phyloP scores from a whole-genome alignment of 2,329 filamentous ascomycete species.

The Colletotrichum cuscutae region DNA sequence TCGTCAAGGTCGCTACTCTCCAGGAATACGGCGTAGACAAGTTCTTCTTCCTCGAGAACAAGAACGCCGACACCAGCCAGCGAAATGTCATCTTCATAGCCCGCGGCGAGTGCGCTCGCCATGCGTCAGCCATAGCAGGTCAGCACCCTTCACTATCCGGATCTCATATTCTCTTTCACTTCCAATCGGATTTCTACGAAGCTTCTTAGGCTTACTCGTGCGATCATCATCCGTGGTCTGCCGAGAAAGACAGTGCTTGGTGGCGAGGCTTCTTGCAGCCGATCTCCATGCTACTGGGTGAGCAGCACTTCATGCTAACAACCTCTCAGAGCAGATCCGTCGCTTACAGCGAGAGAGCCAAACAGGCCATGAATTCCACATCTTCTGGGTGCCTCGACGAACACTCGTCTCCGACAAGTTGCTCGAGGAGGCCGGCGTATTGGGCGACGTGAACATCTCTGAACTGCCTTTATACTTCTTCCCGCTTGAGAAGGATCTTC shows the following conservation, averaged over 20 bases:
- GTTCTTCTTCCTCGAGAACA: slow-evolving; percentile 95
- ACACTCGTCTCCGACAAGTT: slow-evolving; percentile 92
- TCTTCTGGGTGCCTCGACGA: slow-evolving; percentile 94
- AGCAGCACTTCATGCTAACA: slow-evolving; percentile 51
- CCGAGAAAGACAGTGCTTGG: slow-evolving; percentile 48
- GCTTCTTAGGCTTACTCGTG: background rate
- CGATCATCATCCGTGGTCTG: background rate
- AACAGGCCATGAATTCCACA: slow-evolving; percentile 93
- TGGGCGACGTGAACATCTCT: slow-evolving; percentile 89
- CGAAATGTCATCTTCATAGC: slow-evolving; percentile 95
- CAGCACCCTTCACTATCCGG: slow-evolving; percentile 48
- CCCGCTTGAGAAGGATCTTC: slow-evolving; percentile 87
- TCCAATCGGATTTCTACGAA: background rate
- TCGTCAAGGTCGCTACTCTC: slow-evolving; percentile 94
- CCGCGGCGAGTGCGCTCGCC: slow-evolving; percentile 86
- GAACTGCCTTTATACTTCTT: slow-evolving; percentile 92
- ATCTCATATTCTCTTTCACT: background rate
- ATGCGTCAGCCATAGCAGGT: slow-evolving; percentile 91
- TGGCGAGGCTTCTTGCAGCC: slow-evolving; percentile 52
- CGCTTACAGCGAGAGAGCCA: slow-evolving; percentile 87
- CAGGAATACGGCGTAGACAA: slow-evolving; percentile 99
- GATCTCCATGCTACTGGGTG: slow-evolving; percentile 33
- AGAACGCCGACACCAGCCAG: slow-evolving; percentile 93
- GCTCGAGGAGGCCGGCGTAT: slow-evolving; percentile 90
- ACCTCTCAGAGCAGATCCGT: slow-evolving; percentile 82